These are phyloP conservation scores for Niebla homalea DNA, from an alignment of 495 filamentous ascomycete species.

Conservation along the genomic window DNA sequence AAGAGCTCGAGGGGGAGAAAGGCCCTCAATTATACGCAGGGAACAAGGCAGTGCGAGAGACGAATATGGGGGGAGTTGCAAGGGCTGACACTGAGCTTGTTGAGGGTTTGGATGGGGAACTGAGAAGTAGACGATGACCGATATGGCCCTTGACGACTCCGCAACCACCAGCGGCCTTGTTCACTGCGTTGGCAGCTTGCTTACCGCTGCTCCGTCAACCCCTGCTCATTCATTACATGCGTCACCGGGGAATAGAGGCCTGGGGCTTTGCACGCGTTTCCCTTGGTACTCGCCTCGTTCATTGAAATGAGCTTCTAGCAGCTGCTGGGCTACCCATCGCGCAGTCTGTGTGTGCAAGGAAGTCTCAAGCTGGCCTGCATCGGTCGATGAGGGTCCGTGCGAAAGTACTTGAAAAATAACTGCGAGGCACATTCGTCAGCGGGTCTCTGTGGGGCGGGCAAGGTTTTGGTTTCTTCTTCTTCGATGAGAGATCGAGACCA, in stretches of 20 bases:
- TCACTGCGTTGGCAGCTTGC: not conserved
- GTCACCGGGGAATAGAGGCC: too few relatives aligned
- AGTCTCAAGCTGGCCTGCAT: slow-evolving; percentile 32
- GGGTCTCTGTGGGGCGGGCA: too few relatives aligned
- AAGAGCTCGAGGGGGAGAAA: slow-evolving; percentile 41
- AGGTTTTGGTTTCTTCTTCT: too few relatives aligned
- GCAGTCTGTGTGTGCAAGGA: slow-evolving; percentile 60
- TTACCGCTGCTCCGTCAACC: not conserved
- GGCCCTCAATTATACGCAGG: slow-evolving; percentile 70
- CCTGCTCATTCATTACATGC: too few relatives aligned
- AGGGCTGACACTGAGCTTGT: slow-evolving; percentile 12
- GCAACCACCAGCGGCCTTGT: too few relatives aligned
- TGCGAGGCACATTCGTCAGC: not conserved
- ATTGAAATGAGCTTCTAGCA: slow-evolving; percentile 20
- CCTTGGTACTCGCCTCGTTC: slow-evolving; percentile 13
- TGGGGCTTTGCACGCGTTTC: not conserved
- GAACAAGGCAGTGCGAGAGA: slow-evolving; percentile 50
- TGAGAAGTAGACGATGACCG: slow-evolving; percentile 4
- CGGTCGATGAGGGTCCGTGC: slow-evolving; percentile 22
- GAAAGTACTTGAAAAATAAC: slow-evolving; percentile 69
- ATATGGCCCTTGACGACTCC: not conserved
- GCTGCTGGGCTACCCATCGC: slow-evolving; percentile 50
- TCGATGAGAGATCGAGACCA: too few relatives aligned
- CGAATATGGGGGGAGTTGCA: slow-evolving; percentile 30
- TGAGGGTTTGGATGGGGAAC: slow-evolving; percentile 14